Percentiles rank a stretch among this genome's conserved stretches.
phyloP scores from a whole-genome alignment of 305 asterid species.

The Fraxinus nigra region DNA sequence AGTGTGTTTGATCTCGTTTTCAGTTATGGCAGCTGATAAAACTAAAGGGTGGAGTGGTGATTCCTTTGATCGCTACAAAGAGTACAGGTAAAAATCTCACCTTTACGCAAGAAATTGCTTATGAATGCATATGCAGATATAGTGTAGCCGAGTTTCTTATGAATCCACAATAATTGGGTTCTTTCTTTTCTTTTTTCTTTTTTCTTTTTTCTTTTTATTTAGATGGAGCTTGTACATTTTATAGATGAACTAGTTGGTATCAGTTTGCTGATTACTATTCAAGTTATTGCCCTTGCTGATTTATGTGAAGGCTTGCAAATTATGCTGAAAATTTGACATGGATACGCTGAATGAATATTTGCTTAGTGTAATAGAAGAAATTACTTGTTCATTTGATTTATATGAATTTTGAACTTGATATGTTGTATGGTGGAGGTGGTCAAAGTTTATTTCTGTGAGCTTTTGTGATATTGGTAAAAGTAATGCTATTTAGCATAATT shows the following conservation, averaged over 20 bases:
- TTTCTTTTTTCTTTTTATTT: background rate
- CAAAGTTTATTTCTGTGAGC: background rate
- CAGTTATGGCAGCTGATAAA: constrained; percentile 77
- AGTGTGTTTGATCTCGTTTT: constrained; percentile 59
- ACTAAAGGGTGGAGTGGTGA: constrained; percentile 96
- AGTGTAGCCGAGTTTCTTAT: background rate
- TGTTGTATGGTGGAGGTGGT: background rate
- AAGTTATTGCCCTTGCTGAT: background rate
- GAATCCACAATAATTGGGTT: background rate
- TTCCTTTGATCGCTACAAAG: constrained; percentile 82
- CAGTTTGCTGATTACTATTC: background rate
- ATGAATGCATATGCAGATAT: background rate
- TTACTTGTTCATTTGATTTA: background rate
- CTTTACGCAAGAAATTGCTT: background rate
- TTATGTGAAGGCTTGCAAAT: background rate
- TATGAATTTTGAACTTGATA: background rate
- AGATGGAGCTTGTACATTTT: background rate
- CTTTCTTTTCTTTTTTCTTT: background rate
- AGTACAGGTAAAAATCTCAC: constrained; percentile 55
- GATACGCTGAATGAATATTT: background rate
- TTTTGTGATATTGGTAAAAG: background rate
- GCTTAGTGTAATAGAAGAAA: background rate
- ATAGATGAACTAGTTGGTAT: background rate
- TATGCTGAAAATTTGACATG: background rate
- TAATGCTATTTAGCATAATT: too few relatives aligned